Percentiles rank a stretch among this genome's conserved stretches.
Evolutionary conservation across 768 basidiomycete species (phyloP).

Genomic region (Mycena epipterygia): DNA sequence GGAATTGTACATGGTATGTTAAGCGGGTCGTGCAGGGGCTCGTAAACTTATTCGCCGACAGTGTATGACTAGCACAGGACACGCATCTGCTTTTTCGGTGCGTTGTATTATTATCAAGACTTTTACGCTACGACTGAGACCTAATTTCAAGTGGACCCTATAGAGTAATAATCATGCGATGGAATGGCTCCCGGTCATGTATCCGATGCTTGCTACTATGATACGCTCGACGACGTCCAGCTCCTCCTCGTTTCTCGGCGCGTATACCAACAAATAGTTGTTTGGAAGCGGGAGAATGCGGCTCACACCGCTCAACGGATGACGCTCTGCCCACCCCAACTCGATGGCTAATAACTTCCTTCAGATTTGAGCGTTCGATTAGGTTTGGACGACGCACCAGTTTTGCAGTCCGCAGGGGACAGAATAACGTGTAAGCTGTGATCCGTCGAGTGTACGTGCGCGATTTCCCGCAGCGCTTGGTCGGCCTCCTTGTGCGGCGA

Average conservation of each 20-base stretch:
- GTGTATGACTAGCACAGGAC: constrained; percentile 10
- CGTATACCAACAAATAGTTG: constrained; percentile 44
- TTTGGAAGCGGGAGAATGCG: constrained; percentile 34
- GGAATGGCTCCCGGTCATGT: constrained; percentile 39
- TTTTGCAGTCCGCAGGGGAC: constrained; percentile 44
- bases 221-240: constrained; percentile 41
- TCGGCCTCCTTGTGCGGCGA: constrained; percentile 38
- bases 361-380: neutral
- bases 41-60: neutral
- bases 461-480: constrained; percentile 38
- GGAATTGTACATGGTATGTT: constrained; percentile 64
- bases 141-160: neutral
- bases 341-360: constrained; percentile 37
- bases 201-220: constrained; percentile 38
- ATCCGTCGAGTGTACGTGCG: constrained; percentile 41
- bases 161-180: constrained; percentile 26
- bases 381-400: constrained; percentile 27
- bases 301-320: constrained; percentile 39
- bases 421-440: constrained; percentile 41
- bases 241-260: constrained; percentile 44
- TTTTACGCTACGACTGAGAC: neutral
- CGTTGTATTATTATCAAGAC: neutral
- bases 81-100: neutral
- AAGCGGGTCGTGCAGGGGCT: neutral
- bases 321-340: constrained; percentile 45